These are phyloP conservation scores for Asterella californica DNA, from an alignment of 225 moss, liverwort and hornwort genomes.

Conservation along the genomic window DNA sequence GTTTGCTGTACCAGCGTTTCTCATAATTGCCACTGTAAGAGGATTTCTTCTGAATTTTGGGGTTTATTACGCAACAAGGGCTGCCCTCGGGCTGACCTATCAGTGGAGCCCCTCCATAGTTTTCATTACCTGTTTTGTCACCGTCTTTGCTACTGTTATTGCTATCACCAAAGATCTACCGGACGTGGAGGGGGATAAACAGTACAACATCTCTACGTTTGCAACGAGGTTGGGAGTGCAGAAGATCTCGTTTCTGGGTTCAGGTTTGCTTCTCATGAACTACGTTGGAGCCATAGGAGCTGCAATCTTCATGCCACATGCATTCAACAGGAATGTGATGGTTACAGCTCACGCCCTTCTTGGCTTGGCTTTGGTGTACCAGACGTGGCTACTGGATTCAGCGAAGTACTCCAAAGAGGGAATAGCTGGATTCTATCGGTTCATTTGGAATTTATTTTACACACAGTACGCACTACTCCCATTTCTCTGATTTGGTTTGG, in stretches of 20 bases:
- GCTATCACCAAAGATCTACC: slow-evolving; percentile 94
- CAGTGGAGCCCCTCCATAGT: slow-evolving; percentile 83
- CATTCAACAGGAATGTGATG: slow-evolving; percentile 62
- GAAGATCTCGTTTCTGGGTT: slow-evolving; percentile 67
- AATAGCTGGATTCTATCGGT: slow-evolving; percentile 79
- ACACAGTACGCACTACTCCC: slow-evolving; percentile 79
- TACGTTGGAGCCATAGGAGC: slow-evolving; percentile 70
- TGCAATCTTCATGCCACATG: slow-evolving; percentile 58
- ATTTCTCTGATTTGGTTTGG: slow-evolving; percentile 37
- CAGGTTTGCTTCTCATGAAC: slow-evolving; percentile 67
- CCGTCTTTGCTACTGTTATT: slow-evolving; percentile 85
- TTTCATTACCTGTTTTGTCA: slow-evolving; percentile 89
- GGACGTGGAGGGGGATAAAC: slow-evolving; percentile 81
- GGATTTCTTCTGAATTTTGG: slow-evolving; percentile 93
- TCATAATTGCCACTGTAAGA: slow-evolving; percentile 89
- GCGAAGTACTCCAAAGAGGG: slow-evolving; percentile 66
- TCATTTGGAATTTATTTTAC: slow-evolving; percentile 95
- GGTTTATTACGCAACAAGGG: slow-evolving; percentile 89
- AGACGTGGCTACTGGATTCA: slow-evolving; percentile 74
- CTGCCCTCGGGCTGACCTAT: slow-evolving; percentile 68
- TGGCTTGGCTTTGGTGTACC: slow-evolving; percentile 60
- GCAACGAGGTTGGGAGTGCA: slow-evolving; percentile 76
- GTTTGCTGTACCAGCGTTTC: slow-evolving; percentile 76
- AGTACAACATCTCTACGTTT: slow-evolving; percentile 79
- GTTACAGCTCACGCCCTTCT: slow-evolving; percentile 59